Percentiles rank a stretch among this genome's conserved stretches.
Evolutionary conservation across 352 stramenopile species (phyloP).

Genomic region (Elongisporangium anandrum): DNA sequence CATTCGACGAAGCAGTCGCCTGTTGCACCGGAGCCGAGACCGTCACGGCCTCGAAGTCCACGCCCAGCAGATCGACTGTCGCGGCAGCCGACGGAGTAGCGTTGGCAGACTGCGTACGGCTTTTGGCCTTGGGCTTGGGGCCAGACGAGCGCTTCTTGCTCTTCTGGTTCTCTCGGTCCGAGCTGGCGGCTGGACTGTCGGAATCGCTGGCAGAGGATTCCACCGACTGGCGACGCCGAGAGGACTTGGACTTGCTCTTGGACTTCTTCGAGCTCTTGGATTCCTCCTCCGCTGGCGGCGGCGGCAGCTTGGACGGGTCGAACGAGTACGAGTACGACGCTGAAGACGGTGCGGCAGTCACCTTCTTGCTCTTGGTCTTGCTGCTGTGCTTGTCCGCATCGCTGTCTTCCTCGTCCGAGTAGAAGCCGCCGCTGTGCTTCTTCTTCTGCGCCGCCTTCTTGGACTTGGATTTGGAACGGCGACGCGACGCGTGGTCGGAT

Average conservation of each 20-base stretch:
- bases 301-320: slow-evolving; percentile 41
- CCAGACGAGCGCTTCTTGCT: slow-evolving; percentile 3
- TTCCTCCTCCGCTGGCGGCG: slow-evolving; percentile 19
- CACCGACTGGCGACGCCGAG: slow-evolving; percentile 28
- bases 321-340: slow-evolving; percentile 44
- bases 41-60: slow-evolving; percentile 31
- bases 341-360: slow-evolving; percentile 6
- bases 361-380: slow-evolving; percentile 21
- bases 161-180: slow-evolving; percentile 34
- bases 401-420: slow-evolving; percentile 31
- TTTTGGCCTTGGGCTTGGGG: slow-evolving; percentile 22
- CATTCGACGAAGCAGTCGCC: neutral
- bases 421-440: slow-evolving; percentile 19
- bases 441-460: slow-evolving; percentile 15
- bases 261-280: slow-evolving; percentile 14
- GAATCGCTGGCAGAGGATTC: slow-evolving; percentile 30
- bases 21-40: slow-evolving; percentile 8
- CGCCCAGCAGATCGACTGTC: slow-evolving; percentile 46
- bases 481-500: slow-evolving; percentile 17
- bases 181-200: slow-evolving; percentile 8
- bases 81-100: slow-evolving; percentile 8
- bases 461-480: slow-evolving; percentile 19
- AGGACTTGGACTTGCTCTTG: slow-evolving; percentile 23
- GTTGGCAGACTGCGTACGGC: slow-evolving; percentile 9
- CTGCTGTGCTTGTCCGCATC: slow-evolving; percentile 22